These are phyloP conservation scores for Eimeria maxima DNA, from an alignment of 169 alveolate species.

Conservation along the genomic window DNA sequence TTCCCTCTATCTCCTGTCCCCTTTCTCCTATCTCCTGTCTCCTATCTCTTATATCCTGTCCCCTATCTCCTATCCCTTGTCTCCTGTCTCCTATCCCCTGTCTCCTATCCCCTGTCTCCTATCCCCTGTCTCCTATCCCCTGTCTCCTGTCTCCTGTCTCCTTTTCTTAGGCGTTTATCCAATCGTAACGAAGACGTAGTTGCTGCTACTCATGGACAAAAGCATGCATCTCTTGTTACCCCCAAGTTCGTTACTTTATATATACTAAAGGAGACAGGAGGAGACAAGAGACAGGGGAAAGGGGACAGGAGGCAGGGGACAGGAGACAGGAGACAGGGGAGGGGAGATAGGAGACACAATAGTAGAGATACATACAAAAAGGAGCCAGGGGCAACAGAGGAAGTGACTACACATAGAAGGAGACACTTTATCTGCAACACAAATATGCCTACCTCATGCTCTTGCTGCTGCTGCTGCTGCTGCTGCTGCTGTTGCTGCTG, in stretches of 20 bases:
- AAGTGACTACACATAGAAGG: not conserved
- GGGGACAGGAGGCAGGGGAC: conserved; percentile 39
- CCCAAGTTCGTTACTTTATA: not conserved
- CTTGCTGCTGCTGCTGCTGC: conserved; percentile 3
- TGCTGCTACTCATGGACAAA: conserved; percentile 8
- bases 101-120: too few species aligned
- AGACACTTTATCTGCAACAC: not conserved
- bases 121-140: not conserved
- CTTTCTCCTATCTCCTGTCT: too few species aligned
- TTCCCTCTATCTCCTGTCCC: too few species aligned
- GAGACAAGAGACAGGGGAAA: not conserved
- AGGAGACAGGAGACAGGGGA: not conserved
- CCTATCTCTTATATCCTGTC: too few species aligned
- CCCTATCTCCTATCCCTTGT: too few species aligned
- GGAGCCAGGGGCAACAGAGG: not conserved
- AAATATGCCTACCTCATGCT: not conserved
- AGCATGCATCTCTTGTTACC: conserved; percentile 18
- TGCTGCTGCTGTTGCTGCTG: conserved; percentile 51
- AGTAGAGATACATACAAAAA: not conserved
- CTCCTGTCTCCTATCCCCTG: too few species aligned
- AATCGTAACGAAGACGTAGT: not conserved
- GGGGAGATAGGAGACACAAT: not conserved
- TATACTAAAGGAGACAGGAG: not conserved
- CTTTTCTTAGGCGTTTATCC: not conserved
- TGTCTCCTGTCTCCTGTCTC: conserved; percentile 23